Percentiles rank a stretch among this genome's conserved stretches.
These are phyloP conservation scores for Aspergillus sclerotialis DNA, from an alignment of 2,329 filamentous ascomycete species.

Conservation along the genomic window DNA sequence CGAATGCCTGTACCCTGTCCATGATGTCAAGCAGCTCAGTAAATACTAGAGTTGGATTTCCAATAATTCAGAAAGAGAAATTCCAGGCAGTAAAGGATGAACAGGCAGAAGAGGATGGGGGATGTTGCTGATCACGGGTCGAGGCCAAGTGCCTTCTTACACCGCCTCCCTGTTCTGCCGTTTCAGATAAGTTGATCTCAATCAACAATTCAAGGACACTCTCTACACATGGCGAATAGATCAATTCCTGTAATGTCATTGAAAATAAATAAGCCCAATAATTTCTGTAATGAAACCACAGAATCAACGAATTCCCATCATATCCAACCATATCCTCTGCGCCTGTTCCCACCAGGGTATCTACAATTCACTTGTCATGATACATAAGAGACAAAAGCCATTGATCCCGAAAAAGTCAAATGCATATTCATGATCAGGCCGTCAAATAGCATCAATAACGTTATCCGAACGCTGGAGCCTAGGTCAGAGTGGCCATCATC, in stretches of 20 bases:
- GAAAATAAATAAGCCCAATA: too few relatives aligned
- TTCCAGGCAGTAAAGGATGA: constrained; percentile 1
- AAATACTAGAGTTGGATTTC: background rate
- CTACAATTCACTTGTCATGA: background rate
- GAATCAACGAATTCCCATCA: too few relatives aligned
- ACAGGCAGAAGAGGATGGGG: constrained; percentile 1
- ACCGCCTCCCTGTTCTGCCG: constrained; percentile 18
- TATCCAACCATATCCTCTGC: background rate
- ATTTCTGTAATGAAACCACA: too few relatives aligned
- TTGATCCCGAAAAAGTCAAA: too few relatives aligned
- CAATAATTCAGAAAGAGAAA: constrained; percentile 1
- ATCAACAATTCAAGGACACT: too few relatives aligned
- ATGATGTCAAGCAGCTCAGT: constrained; percentile 34
- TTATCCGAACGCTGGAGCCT: constrained; percentile 12
- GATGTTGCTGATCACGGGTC: constrained; percentile 2
- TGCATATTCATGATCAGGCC: too few relatives aligned
- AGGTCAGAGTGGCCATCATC: constrained; percentile 66
- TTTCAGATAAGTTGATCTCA: constrained; percentile 1
- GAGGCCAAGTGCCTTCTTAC: constrained; percentile 6
- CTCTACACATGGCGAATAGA: too few relatives aligned
- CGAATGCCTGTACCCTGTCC: constrained; percentile 64
- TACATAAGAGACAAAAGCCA: background rate
- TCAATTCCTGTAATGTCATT: too few relatives aligned
- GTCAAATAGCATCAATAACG: constrained; percentile 3
- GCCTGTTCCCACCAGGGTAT: background rate